These are phyloP conservation scores for Penicillium soppii DNA, from an alignment of 495 filamentous ascomycete genomes.

Conservation along the genomic window DNA sequence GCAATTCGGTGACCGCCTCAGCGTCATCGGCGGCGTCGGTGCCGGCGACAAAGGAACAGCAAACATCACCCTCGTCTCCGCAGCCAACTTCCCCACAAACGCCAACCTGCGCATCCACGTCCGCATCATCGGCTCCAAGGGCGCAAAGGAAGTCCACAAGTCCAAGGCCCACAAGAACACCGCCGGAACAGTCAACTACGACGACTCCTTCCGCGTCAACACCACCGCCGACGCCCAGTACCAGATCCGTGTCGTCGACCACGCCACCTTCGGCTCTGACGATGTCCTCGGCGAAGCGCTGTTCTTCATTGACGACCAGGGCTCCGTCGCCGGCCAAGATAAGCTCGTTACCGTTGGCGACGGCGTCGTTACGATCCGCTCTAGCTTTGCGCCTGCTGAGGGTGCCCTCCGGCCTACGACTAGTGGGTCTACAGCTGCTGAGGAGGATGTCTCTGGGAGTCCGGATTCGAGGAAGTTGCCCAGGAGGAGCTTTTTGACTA, in stretches of 20 bases:
- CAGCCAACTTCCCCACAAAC: slow-evolving; percentile 71
- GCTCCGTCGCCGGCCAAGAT: slow-evolving; percentile 59
- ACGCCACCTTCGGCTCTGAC: slow-evolving; percentile 79
- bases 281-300: slow-evolving; percentile 74
- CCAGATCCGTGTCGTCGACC: slow-evolving; percentile 77
- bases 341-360: slow-evolving; percentile 69
- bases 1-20: slow-evolving; percentile 43
- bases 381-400: slow-evolving; percentile 52
- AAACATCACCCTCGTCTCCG: slow-evolving; percentile 75
- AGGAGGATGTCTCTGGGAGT: slow-evolving; percentile 43
- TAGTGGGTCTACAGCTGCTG: slow-evolving; percentile 35
- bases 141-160: slow-evolving; percentile 77
- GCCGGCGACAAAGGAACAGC: slow-evolving; percentile 68
- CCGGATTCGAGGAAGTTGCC: slow-evolving; percentile 49
- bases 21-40: slow-evolving; percentile 50
- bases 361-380: slow-evolving; percentile 67
- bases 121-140: slow-evolving; percentile 62
- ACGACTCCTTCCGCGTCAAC: slow-evolving; percentile 73
- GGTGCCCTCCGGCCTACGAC: slow-evolving; percentile 35
- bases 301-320: slow-evolving; percentile 89
- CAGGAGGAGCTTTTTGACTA: slow-evolving; percentile 56
- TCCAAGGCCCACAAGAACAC: slow-evolving; percentile 73
- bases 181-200: slow-evolving; percentile 57
- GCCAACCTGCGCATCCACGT: slow-evolving; percentile 82
- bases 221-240: slow-evolving; percentile 85